Conservation (phyloP, 805 yeast genomes). For the Wickerhamomyces chambardii region DNA sequence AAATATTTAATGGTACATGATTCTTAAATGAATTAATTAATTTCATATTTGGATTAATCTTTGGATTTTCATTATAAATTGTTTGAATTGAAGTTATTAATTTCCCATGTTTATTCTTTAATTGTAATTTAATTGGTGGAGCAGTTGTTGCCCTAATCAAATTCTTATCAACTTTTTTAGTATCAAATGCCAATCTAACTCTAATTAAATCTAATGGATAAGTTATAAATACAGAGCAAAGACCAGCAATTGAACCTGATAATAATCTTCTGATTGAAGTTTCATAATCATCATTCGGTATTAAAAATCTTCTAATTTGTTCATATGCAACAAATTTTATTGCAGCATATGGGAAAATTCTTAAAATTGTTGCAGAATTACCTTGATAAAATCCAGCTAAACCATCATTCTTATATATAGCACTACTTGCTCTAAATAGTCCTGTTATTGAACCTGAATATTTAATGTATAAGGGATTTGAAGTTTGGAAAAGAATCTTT, state of each 20-base stretch:
- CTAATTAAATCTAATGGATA: slow-evolving; percentile 89
- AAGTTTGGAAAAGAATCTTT: slow-evolving; percentile 90
- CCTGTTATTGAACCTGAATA: slow-evolving; percentile 79
- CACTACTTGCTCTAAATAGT: slow-evolving; percentile 57
- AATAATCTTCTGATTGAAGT: slow-evolving; percentile 72
- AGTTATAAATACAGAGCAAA: slow-evolving; percentile 78
- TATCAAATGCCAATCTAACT: slow-evolving; percentile 87
- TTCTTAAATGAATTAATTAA: slow-evolving; percentile 12
- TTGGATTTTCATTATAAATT: slow-evolving; percentile 18
- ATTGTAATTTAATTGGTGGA: too few species aligned
- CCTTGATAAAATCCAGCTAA: slow-evolving; percentile 83
- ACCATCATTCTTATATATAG: slow-evolving; percentile 67
- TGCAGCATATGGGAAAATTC: slow-evolving; percentile 96
- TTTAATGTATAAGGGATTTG: slow-evolving; percentile 79
- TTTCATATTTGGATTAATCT: slow-evolving; percentile 10
- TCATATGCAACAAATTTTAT: slow-evolving; percentile 95
- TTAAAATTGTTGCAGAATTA: slow-evolving; percentile 83
- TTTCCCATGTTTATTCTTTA: slow-evolving; percentile 10
- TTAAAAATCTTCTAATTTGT: slow-evolving; percentile 72
- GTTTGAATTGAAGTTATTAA: slow-evolving; percentile 13
- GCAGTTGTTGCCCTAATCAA: too few species aligned
- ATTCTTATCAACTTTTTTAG: slow-evolving; percentile 27
- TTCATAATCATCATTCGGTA: slow-evolving; percentile 68
- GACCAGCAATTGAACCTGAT: slow-evolving; percentile 89
- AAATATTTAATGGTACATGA: slow-evolving; percentile 10